Evolutionary conservation across 148 eudicot species (phyloP), one percentile per base, ranked within the genome.

Genomic region (Oxyria digyna): DNA sequence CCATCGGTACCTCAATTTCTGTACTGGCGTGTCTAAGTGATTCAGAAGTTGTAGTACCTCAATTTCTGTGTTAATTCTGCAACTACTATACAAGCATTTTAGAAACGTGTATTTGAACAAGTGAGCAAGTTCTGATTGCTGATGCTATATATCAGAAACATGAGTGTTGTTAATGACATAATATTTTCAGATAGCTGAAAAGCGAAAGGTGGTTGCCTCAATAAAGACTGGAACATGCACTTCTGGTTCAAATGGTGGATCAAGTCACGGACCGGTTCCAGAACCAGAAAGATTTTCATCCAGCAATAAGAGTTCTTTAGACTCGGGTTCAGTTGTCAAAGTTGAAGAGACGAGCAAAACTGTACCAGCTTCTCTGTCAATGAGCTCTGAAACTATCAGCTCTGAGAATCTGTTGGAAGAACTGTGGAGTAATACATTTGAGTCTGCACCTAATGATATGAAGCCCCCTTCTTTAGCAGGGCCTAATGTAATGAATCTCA

Each of bases 391-490:
- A 33, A 71, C 43, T 49, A 23, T 14, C 73, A 70, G 75, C 73
- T 33, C 78, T 79, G 76, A 24, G 72, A 18, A 79, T 72, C 77
- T 68, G 75, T 71, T 62, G 80, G 55, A 72, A 57, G 99, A 95
- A 80, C n/a, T 33, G 43, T 1, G 13, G 23, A 38, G 68, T 33
- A 42, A 33, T 17, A n/a, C 68, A 33, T 10, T 62, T 72, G 75
- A 75, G 7, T 78, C 86, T 70, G 33, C 29, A 50, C 41, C 67
- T 68, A 91, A 84, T 80, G 84, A 84, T 62, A 79, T 40, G 33
- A 88, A 80, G 62, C 83, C 89, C 20, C 87, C 96, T 76, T 96
- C 99, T 45, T 79, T 87, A 69, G 99, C 97, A 41, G 99, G 97
- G 62, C 67, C 74, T 55, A 87, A 95, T 80, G 96, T 87, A 49